phyloP scores from a whole-genome alignment of 1,284 basidiomycete genomes.

The Ganoderma sinense region DNA sequence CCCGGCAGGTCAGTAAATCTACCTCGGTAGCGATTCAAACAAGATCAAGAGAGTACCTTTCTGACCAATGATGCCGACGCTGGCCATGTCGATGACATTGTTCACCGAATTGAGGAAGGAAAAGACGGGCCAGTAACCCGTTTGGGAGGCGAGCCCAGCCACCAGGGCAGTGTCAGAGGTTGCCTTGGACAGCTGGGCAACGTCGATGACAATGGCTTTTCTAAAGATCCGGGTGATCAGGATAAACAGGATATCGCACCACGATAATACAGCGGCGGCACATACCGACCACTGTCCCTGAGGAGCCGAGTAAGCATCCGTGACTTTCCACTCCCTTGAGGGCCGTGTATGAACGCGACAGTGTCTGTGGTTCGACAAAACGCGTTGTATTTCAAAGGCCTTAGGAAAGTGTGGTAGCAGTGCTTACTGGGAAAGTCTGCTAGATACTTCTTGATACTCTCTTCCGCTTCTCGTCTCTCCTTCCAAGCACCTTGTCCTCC shows the following conservation, averaged over 20 bases:
- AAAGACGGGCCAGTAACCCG: slow-evolving; percentile 93
- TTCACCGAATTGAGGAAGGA: slow-evolving; percentile 88
- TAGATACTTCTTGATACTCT: slow-evolving; percentile 74
- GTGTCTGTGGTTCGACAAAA: slow-evolving; percentile 51
- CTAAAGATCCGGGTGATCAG: slow-evolving; percentile 45
- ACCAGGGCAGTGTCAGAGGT: slow-evolving; percentile 80
- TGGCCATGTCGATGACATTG: slow-evolving; percentile 91
- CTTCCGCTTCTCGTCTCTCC: slow-evolving; percentile 82
- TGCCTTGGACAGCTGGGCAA: slow-evolving; percentile 76
- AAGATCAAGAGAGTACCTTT: slow-evolving; percentile 64
- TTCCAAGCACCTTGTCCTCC: slow-evolving; percentile 68
- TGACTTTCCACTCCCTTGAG: slow-evolving; percentile 91
- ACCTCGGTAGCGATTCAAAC: too few species aligned
- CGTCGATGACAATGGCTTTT: slow-evolving; percentile 82
- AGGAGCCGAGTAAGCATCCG: slow-evolving; percentile 73
- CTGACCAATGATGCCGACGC: slow-evolving; percentile 93
- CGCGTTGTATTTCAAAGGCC: background rate
- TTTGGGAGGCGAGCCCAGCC: slow-evolving; percentile 77
- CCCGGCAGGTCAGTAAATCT: background rate
- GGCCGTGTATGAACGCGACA: slow-evolving; percentile 88
- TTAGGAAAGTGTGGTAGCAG: background rate
- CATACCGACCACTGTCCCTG: slow-evolving; percentile 64
- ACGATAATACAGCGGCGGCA: background rate
- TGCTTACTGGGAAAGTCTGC: slow-evolving; percentile 73
- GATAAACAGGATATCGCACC: slow-evolving; percentile 23